A percentile compares a stretch with the other conserved stretches of the same genome.
Evolutionary conservation across 2,329 filamentous ascomycete genomes (phyloP).

Genomic region (Fusarium hainanense): DNA sequence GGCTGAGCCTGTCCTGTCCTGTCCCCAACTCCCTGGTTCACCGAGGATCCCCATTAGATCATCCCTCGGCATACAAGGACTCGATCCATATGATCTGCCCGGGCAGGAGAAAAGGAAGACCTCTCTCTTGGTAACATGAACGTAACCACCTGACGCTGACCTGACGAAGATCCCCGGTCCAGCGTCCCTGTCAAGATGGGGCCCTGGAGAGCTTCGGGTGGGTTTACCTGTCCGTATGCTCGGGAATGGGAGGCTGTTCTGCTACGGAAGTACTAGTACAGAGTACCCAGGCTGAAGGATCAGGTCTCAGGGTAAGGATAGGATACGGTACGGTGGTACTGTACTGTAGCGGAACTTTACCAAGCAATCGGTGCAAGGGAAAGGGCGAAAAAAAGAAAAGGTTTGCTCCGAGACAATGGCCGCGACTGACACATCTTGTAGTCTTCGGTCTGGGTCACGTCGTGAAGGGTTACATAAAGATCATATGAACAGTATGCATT

Average conservation of each 20-base stretch:
- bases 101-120: constrained; percentile 11
- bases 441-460: neutral
- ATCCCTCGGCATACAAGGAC: neutral
- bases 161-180: constrained; percentile 18
- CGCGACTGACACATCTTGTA: neutral
- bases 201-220: constrained; percentile 24
- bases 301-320: constrained; percentile 11
- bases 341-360: constrained; percentile 17
- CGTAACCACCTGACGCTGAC: constrained; percentile 20
- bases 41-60: neutral
- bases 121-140: constrained; percentile 17
- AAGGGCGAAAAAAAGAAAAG: neutral
- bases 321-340: constrained; percentile 1
- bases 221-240: constrained; percentile 10
- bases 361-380: constrained; percentile 6
- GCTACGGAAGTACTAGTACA: neutral
- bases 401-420: constrained; percentile 32
- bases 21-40: neutral
- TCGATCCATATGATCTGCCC: constrained; percentile 22
- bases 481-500: neutral
- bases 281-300: constrained; percentile 27
- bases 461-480: constrained; percentile 10
- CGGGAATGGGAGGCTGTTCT: constrained; percentile 8
- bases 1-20: neutral
- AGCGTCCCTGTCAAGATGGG: constrained; percentile 30